These are phyloP conservation scores for Eleusine indica DNA, from an alignment of 176 grass and related monocot species.

Conservation along the genomic window DNA sequence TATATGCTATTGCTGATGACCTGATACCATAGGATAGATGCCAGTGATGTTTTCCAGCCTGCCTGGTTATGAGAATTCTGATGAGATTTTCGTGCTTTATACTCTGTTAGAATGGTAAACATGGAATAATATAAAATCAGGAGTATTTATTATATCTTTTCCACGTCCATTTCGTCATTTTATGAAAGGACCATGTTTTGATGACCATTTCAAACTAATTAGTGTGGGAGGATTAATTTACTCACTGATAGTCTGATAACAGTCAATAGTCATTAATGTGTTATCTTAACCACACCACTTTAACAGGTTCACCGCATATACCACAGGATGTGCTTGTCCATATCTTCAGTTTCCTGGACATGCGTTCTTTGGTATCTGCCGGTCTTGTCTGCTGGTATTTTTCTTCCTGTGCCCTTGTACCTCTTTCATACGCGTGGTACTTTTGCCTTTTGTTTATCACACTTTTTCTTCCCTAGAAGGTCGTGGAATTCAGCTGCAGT, in stretches of 20 bases:
- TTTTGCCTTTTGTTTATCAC: slow-evolving; percentile 15
- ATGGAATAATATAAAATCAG: not conserved
- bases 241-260: slow-evolving; percentile 24
- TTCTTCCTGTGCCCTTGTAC: slow-evolving; percentile 21
- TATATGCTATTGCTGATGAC: not conserved
- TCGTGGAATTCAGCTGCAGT: slow-evolving; percentile 86
- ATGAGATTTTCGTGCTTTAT: slow-evolving; percentile 7
- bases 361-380: slow-evolving; percentile 67
- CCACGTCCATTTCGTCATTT: slow-evolving; percentile 6
- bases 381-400: slow-evolving; percentile 80
- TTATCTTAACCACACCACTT: slow-evolving; percentile 10
- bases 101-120: slow-evolving; percentile 15
- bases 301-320: slow-evolving; percentile 58
- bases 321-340: slow-evolving; percentile 75
- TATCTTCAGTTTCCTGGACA: slow-evolving; percentile 84
- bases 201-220: slow-evolving; percentile 14
- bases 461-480: slow-evolving; percentile 52
- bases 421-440: slow-evolving; percentile 16
- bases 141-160: not conserved
- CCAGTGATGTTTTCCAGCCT: not conserved
- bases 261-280: not conserved
- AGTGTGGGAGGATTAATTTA: not conserved
- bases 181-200: not conserved
- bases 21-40: not conserved
- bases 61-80: not conserved